Evolutionary conservation across 1,284 basidiomycete species (phyloP).

Genomic region (Microbotryum silenes-acaulis): DNA sequence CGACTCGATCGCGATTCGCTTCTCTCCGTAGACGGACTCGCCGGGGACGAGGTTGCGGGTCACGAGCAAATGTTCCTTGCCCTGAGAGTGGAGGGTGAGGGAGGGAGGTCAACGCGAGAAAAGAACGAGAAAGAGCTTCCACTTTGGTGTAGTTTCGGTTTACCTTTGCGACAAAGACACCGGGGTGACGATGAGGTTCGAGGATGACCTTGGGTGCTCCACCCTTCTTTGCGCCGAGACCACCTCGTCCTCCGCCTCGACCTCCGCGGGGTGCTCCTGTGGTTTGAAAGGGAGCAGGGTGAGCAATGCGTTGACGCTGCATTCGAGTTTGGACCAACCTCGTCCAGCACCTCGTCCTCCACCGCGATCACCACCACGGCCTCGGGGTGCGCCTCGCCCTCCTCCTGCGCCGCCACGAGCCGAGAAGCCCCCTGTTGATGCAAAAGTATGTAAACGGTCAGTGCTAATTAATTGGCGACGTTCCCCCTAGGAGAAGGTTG

Average conservation of each 20-base stretch:
- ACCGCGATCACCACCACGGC: constrained; percentile 13
- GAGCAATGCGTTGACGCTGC: too few species aligned
- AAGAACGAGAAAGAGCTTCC: constrained; percentile 42
- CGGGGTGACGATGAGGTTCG: constrained; percentile 90
- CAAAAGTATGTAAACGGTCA: not conserved
- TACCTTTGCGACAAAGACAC: constrained; percentile 52
- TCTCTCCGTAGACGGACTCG: constrained; percentile 97
- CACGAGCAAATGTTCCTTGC: constrained; percentile 91
- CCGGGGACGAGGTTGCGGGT: constrained; percentile 97
- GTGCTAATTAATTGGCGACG: too few species aligned
- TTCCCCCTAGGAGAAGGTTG: too few species aligned
- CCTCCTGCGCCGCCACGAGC: constrained; percentile 47
- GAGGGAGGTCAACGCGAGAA: not conserved
- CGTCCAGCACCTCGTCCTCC: constrained; percentile 27
- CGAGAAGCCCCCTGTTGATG: not conserved
- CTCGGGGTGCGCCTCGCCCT: constrained; percentile 36
- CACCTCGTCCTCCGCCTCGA: constrained; percentile 36
- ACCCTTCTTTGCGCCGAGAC: constrained; percentile 61
- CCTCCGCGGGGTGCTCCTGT: constrained; percentile 21
- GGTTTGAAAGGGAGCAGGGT: not conserved
- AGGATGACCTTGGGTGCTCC: constrained; percentile 69
- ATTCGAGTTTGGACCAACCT: constrained; percentile 5
- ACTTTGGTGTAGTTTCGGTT: constrained; percentile 46
- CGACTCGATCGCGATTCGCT: constrained; percentile 57
- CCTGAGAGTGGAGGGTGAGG: not conserved